Conservation (phyloP, 1,284 basidiomycete species). For the Ceratobasidium sp. region DNA sequence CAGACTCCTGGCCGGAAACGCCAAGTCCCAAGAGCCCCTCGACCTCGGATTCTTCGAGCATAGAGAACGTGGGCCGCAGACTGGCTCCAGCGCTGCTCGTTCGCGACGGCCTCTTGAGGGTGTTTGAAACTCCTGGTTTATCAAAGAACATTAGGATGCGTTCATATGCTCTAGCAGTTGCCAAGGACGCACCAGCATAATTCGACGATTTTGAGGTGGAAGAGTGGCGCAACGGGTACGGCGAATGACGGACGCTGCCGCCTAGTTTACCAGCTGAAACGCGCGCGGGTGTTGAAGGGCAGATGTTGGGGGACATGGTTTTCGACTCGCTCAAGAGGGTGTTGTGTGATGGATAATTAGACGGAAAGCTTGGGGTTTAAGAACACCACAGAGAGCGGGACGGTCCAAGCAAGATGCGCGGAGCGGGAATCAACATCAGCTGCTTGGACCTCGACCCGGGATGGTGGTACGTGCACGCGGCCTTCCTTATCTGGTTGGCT, state of each 20-base stretch:
- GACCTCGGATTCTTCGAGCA: constrained; percentile 40
- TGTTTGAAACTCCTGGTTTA: constrained; percentile 11
- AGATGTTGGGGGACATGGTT: constrained; percentile 16
- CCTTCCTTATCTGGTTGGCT: constrained; percentile 8
- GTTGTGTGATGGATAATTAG: neutral
- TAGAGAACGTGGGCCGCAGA: constrained; percentile 30
- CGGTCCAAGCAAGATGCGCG: constrained; percentile 33
- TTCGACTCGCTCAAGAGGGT: neutral
- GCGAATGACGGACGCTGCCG: constrained; percentile 18
- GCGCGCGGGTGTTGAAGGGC: constrained; percentile 19
- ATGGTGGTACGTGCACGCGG: constrained; percentile 3
- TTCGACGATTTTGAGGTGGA: neutral
- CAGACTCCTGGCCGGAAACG: constrained; percentile 3
- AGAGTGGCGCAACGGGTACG: constrained; percentile 17
- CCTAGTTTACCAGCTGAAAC: constrained; percentile 2
- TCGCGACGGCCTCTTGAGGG: neutral
- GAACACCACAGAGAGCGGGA: constrained; percentile 3
- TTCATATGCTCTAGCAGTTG: neutral
- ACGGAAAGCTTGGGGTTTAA: constrained; percentile 9
- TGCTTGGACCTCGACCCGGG: constrained; percentile 16
- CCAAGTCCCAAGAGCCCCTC: constrained; percentile 14
- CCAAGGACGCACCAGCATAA: neutral
- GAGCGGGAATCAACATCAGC: constrained; percentile 22
- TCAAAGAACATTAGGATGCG: neutral
- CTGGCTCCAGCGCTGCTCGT: constrained; percentile 18